Conservation (phyloP, 495 filamentous ascomycete genomes). For the Daldinia bambusicola region DNA sequence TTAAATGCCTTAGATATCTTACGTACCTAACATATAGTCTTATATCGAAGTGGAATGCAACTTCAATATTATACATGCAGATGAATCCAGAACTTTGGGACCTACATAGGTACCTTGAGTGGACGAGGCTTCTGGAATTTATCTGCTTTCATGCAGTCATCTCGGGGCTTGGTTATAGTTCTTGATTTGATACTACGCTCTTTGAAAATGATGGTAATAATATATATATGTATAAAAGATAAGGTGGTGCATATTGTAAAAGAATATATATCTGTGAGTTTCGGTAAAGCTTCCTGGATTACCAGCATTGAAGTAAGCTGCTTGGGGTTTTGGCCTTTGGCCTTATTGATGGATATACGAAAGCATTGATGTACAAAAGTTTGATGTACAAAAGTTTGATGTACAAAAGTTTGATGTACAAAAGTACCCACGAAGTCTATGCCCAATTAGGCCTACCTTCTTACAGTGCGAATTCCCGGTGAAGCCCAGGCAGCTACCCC, state of each 20-base stretch:
- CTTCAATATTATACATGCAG: slow-evolving; percentile 37
- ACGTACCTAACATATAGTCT: not conserved
- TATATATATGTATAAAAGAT: too few species aligned
- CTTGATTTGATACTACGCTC: not conserved
- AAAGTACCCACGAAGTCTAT: not conserved
- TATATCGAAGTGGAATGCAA: slow-evolving; percentile 35
- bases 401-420: slow-evolving; percentile 12
- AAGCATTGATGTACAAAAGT: slow-evolving; percentile 13
- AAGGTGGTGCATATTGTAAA: too few species aligned
- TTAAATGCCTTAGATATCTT: not conserved
- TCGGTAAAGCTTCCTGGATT: too few species aligned
- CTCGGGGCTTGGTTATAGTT: slow-evolving; percentile 31
- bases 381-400: slow-evolving; percentile 24
- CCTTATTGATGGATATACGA: slow-evolving; percentile 25
- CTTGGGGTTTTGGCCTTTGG: not conserved
- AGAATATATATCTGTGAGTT: too few species aligned
- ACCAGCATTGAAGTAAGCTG: too few species aligned
- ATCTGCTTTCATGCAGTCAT: slow-evolving; percentile 35
- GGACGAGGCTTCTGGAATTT: slow-evolving; percentile 23
- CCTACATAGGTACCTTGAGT: slow-evolving; percentile 12
- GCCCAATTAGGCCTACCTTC: slow-evolving; percentile 13
- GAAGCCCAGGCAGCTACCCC: slow-evolving; percentile 32
- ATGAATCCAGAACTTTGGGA: slow-evolving; percentile 33
- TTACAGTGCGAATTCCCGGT: slow-evolving; percentile 30
- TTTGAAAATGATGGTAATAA: not conserved